Evolutionary conservation across 2,329 filamentous ascomycete genomes (phyloP).

Genomic region (Plenodomus tracheiphilus): DNA sequence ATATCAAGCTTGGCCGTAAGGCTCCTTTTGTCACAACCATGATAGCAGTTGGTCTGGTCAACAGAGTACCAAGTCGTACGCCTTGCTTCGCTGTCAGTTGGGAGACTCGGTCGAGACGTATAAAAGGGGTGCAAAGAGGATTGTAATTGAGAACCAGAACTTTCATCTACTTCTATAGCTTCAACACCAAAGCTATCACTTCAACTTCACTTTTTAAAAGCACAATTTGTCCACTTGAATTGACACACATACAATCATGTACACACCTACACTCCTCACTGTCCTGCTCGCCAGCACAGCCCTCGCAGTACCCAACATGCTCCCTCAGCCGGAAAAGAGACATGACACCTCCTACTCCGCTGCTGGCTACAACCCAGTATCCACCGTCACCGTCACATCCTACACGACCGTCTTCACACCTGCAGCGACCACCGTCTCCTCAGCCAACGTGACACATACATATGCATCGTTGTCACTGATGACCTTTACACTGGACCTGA

Average conservation of each 20-base stretch:
- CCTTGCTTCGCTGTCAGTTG: conserved; percentile 5
- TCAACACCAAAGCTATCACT: not conserved
- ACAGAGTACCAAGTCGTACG: conserved; percentile 2
- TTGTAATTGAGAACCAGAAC: not conserved
- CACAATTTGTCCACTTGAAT: not conserved
- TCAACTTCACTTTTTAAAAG: not conserved
- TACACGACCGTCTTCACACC: conserved; percentile 3
- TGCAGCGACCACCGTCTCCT: not conserved
- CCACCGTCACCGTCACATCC: not conserved
- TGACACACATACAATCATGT: conserved; percentile 8
- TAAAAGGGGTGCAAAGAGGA: conserved; percentile 7
- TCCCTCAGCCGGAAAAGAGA: not conserved
- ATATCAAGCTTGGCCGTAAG: conserved; percentile 7
- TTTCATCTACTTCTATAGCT: not conserved
- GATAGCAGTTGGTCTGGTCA: conserved; percentile 3
- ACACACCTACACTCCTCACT: conserved; percentile 7
- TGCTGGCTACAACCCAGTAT: not conserved
- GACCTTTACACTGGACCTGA: not conserved
- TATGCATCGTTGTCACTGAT: not conserved
- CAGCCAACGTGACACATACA: not conserved
- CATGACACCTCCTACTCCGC: not conserved
- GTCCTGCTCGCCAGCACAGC: conserved; percentile 7
- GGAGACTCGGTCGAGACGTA: not conserved
- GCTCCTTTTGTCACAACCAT: conserved; percentile 5
- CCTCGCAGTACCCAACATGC: conserved; percentile 1